These are phyloP conservation scores for Acanthamoeba culbertsoni DNA, from an alignment of 208 protist genomes.

Conservation along the genomic window DNA sequence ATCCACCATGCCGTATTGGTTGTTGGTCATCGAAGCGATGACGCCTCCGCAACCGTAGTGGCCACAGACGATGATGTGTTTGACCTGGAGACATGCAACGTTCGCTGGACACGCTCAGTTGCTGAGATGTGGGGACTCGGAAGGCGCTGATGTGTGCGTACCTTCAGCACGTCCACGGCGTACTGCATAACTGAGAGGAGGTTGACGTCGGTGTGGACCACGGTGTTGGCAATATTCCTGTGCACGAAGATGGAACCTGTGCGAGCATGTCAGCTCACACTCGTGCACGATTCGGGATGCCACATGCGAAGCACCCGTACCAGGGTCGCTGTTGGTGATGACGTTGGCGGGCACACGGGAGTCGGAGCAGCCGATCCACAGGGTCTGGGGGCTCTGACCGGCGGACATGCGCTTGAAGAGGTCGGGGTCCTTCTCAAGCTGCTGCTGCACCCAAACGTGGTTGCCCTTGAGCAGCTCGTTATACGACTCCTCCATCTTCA, in stretches of 20 bases:
- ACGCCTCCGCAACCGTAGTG: conserved; percentile 94
- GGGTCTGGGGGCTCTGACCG: conserved; percentile 89
- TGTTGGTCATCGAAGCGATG: conserved; percentile 61
- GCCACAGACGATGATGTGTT: conserved; percentile 94
- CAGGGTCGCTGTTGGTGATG: conserved; percentile 89
- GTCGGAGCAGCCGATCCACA: conserved; percentile 94
- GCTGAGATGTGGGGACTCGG: not conserved
- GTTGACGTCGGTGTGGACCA: conserved; percentile 92
- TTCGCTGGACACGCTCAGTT: not conserved
- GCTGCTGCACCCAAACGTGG: conserved; percentile 87
- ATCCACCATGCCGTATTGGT: conserved; percentile 64
- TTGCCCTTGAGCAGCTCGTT: conserved; percentile 89
- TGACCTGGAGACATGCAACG: conserved; percentile 57
- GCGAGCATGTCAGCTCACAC: not conserved
- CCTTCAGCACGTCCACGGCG: conserved; percentile 91
- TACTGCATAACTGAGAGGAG: conserved; percentile 91
- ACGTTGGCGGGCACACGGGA: conserved; percentile 83
- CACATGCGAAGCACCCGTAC: conserved; percentile 16
- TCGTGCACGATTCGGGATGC: not conserved
- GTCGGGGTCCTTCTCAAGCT: conserved; percentile 84
- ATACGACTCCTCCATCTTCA: conserved; percentile 61
- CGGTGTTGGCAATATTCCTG: conserved; percentile 92
- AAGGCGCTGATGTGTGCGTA: conserved; percentile 7
- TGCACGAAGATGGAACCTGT: conserved; percentile 90
- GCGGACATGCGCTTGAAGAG: conserved; percentile 87